A percentile compares a stretch with the other conserved stretches of the same genome.
phyloP scores from a whole-genome alignment of 495 filamentous ascomycete genomes.

The Glonium stellatum region DNA sequence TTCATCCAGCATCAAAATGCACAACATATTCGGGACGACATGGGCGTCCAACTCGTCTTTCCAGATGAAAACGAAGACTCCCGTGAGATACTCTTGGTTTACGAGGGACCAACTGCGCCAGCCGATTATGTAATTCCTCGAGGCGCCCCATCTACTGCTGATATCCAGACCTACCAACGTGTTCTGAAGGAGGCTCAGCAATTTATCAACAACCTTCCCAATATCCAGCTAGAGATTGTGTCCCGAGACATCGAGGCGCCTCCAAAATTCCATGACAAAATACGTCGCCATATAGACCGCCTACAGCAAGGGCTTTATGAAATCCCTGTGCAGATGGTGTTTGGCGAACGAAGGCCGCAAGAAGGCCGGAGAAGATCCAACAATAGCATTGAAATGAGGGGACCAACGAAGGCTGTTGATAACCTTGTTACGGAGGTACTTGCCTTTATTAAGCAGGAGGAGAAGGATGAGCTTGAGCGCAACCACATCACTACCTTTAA shows the following conservation, averaged over 20 bases:
- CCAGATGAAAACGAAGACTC: constrained; percentile 55
- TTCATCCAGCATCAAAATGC: constrained; percentile 61
- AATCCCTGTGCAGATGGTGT: constrained; percentile 65
- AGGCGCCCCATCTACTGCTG: constrained; percentile 51
- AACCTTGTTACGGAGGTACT: constrained; percentile 61
- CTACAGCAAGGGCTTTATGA: constrained; percentile 63
- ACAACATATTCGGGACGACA: constrained; percentile 59
- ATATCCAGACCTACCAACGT: constrained; percentile 60
- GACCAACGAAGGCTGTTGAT: constrained; percentile 63
- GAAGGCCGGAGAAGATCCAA: constrained; percentile 27
- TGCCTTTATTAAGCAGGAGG: constrained; percentile 73
- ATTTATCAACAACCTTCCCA: constrained; percentile 62
- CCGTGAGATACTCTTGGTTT: constrained; percentile 71
- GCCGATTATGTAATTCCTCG: constrained; percentile 62
- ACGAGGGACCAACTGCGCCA: constrained; percentile 59
- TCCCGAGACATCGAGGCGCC: constrained; percentile 61
- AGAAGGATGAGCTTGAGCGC: constrained; percentile 80
- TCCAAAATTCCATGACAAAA: constrained; percentile 71
- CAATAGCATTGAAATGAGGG: constrained; percentile 56
- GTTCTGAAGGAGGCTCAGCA: constrained; percentile 64
- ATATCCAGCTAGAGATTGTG: constrained; percentile 62
- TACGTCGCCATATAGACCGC: constrained; percentile 65
- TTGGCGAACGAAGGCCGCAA: constrained; percentile 43
- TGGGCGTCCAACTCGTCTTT: constrained; percentile 71
- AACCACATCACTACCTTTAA: constrained; percentile 79